phyloP scores from a whole-genome alignment of 371 early-diverging fungal species.

The Mortierella sp. region DNA sequence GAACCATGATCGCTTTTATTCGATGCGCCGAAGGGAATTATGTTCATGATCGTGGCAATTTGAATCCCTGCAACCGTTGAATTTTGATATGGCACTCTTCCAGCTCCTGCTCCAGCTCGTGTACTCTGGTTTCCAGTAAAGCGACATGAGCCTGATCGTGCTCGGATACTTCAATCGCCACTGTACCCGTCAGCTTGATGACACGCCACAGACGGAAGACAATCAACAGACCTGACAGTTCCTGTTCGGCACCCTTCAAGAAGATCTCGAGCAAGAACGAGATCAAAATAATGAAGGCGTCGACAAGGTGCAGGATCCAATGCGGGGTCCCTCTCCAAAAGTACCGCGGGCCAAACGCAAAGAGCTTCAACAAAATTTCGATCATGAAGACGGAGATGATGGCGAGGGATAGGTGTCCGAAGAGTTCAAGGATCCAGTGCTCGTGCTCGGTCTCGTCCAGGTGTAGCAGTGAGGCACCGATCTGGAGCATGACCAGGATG shows the following conservation, averaged over 20 bases:
- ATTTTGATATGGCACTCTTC: background rate
- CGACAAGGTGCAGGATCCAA: conserved; percentile 27
- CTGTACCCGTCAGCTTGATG: conserved; percentile 31
- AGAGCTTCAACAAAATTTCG: conserved; percentile 31
- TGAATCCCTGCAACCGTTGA: conserved; percentile 13
- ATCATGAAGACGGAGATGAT: conserved; percentile 33
- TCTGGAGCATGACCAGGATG: conserved; percentile 39
- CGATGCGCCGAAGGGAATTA: background rate
- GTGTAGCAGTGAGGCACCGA: conserved; percentile 34
- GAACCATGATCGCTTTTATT: too few relatives aligned
- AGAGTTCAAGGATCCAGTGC: conserved; percentile 20
- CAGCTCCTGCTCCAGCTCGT: conserved; percentile 16
- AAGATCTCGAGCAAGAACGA: conserved; percentile 36
- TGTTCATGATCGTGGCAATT: background rate
- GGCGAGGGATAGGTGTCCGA: conserved; percentile 31
- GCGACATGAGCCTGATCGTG: conserved; percentile 15
- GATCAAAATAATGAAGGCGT: conserved; percentile 27
- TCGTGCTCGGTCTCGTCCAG: conserved; percentile 32
- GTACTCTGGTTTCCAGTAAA: conserved; percentile 3
- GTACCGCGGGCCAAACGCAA: conserved; percentile 39
- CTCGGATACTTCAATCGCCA: conserved; percentile 33
- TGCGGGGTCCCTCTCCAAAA: conserved; percentile 25
- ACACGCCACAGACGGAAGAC: conserved; percentile 41
- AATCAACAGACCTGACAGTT: conserved; percentile 24
- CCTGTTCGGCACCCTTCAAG: conserved; percentile 19